Evolutionary conservation across 1,139 yeast species (phyloP).

Genomic region (Williopsis jadinii): DNA sequence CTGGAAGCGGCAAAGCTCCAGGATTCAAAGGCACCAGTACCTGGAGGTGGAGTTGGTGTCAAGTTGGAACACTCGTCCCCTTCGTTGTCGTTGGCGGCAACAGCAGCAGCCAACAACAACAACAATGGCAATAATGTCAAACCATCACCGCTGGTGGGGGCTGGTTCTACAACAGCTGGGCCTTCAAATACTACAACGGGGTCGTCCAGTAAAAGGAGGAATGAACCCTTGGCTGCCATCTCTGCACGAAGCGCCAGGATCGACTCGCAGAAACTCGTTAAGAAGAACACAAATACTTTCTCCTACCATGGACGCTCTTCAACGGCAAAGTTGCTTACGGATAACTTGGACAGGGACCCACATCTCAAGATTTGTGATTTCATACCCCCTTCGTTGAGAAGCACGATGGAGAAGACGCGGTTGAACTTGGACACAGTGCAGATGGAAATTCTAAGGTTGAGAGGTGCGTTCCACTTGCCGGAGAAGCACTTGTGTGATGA

Average conservation of each 20-base stretch:
- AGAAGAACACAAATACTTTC: slow-evolving; percentile 12
- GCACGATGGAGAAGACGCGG: slow-evolving; percentile 22
- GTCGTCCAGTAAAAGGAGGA: slow-evolving; percentile 8
- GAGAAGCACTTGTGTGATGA: slow-evolving; percentile 54
- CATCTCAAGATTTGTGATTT: slow-evolving; percentile 20
- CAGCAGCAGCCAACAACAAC: neutral
- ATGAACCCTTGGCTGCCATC: slow-evolving; percentile 22
- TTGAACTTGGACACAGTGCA: slow-evolving; percentile 48
- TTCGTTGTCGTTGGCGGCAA: neutral
- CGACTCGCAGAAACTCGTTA: slow-evolving; percentile 16
- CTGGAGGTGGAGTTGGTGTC: neutral
- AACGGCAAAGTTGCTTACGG: slow-evolving; percentile 25
- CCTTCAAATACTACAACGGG: slow-evolving; percentile 1
- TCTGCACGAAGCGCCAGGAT: slow-evolving; percentile 21
- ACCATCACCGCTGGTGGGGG: neutral
- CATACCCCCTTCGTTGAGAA: slow-evolving; percentile 26
- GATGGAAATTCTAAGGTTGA: slow-evolving; percentile 54
- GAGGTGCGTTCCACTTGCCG: slow-evolving; percentile 72
- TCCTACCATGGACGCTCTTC: slow-evolving; percentile 21
- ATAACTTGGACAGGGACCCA: slow-evolving; percentile 22
- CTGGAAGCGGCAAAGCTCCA: neutral
- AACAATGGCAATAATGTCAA: too few species aligned
- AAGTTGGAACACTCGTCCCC: neutral
- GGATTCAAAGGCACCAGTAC: neutral
- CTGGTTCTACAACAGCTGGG: neutral